Percentiles rank a stretch among this genome's conserved stretches.
These are phyloP conservation scores for Calycina marina DNA, from an alignment of 2,329 filamentous ascomycete genomes.

Conservation along the genomic window DNA sequence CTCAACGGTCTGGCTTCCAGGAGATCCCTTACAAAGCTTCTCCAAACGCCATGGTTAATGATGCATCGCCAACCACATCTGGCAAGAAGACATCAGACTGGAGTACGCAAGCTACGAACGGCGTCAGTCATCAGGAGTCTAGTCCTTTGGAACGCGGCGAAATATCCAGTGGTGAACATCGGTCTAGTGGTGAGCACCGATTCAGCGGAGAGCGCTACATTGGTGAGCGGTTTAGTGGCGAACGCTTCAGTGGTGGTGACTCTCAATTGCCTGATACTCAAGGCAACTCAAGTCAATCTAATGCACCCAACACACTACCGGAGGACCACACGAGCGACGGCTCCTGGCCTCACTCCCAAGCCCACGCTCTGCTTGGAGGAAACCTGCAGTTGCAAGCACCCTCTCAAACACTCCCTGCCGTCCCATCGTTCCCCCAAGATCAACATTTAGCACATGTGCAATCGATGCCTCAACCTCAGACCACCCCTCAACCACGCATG, in stretches of 20 bases:
- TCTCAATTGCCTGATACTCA: constrained; percentile 37
- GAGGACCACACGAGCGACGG: constrained; percentile 31
- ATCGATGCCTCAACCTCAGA: no score
- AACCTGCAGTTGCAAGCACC: constrained; percentile 22
- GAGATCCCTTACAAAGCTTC: constrained; percentile 41
- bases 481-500: constrained; percentile 8
- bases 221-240: no score
- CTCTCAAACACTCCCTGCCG: constrained; percentile 19
- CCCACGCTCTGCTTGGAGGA: constrained; percentile 32
- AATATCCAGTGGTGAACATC: no score
- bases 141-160: constrained; percentile 15
- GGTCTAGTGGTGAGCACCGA: no score
- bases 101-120: constrained; percentile 62
- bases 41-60: constrained; percentile 52
- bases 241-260: no score
- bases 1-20: constrained; percentile 42
- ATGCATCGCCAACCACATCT: constrained; percentile 74
- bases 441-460: constrained; percentile 15
- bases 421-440: constrained; percentile 26
- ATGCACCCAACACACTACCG: constrained; percentile 5
- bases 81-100: constrained; percentile 65
- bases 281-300: constrained; percentile 10
- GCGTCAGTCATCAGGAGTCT: constrained; percentile 25
- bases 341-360: constrained; percentile 43
- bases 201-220: no score